Base-by-base conservation (phyloP, 2,329 filamentous ascomycete species). In the Aspergillus chevalieri region DNA sequence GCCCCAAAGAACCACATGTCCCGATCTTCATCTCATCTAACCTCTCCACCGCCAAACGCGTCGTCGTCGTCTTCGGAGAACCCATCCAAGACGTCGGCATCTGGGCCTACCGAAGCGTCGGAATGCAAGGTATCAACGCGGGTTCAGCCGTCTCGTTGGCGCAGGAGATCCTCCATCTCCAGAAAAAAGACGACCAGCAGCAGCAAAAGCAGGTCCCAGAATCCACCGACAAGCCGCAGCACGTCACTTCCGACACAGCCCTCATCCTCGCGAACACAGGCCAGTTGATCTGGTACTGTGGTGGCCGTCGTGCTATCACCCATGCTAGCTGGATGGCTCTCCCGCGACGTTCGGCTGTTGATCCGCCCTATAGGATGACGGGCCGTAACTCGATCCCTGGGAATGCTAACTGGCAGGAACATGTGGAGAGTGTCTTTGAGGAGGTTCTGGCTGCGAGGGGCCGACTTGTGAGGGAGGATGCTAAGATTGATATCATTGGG, bases 251-350 rank as follows among this genome's bases (percentile, higher is more conserved):
- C 34, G 70, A 74, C 17, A 24, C 61, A 0, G 57, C 65, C 3
- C 71, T 96, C 49, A 71, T 96, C 24, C 73, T 95, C 22, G 81
- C 89, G 43, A 96, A 95, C 64, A 76, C 82, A 3, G 89, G 88
- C 4, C 84, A 94, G 69, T 73, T 87, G 15, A 74, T 84, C 59
- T 96, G 89, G 84, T 88, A 86, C 65, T 81, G 86, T 38, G 77
- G 80, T 46, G 77, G 77, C 1, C 70, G 77, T 46, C 77, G 79
- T 44, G 75, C 82, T 0, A 74, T 95, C 52, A 86, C 81, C 1
- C 65, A 77, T 1, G 62, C 64, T 0, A 78, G 76, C 3, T 86
- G 85, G 75, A 63, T 74, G 6, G 75, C 74, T 1, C 69, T 85
- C 42, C 83, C 84, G 1, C 78, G 84, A 57, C 74, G 76, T 49